Conservation (phyloP, 768 basidiomycete species). For the Agaricus blazei region DNA sequence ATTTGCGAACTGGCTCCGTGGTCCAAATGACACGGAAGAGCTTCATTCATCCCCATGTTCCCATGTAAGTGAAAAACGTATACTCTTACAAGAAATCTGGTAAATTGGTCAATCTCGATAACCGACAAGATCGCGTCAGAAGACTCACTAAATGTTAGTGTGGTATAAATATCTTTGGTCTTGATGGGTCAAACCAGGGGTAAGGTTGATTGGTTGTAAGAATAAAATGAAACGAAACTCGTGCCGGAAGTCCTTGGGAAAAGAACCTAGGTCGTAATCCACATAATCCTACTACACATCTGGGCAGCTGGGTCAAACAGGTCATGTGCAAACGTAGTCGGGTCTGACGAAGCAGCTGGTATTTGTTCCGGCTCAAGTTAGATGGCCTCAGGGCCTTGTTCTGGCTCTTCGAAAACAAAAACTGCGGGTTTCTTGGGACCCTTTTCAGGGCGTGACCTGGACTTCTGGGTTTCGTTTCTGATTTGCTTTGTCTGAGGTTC, state of each 20-base stretch:
- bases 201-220: not conserved
- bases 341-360: not conserved
- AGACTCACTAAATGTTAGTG: not conserved
- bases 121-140: not conserved
- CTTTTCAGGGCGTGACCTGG: conserved; percentile 7
- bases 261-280: not conserved
- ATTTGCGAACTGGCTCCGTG: not conserved
- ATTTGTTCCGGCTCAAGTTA: not conserved
- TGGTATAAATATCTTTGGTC: not conserved
- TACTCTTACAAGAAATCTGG: conserved; percentile 1
- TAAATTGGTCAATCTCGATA: not conserved
- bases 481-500: conserved; percentile 12
- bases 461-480: conserved; percentile 5
- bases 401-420: conserved; percentile 25
- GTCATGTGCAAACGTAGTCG: not conserved
- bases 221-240: not conserved
- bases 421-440: not conserved
- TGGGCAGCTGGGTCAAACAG: not conserved
- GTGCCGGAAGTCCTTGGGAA: not conserved
- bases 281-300: not conserved
- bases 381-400: conserved; percentile 23
- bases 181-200: not conserved
- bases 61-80: not conserved
- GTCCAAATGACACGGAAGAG: not conserved
- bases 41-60: conserved; percentile 1